Conservation (phyloP, 495 filamentous ascomycete genomes). For the Xylaria bambusicola region DNA sequence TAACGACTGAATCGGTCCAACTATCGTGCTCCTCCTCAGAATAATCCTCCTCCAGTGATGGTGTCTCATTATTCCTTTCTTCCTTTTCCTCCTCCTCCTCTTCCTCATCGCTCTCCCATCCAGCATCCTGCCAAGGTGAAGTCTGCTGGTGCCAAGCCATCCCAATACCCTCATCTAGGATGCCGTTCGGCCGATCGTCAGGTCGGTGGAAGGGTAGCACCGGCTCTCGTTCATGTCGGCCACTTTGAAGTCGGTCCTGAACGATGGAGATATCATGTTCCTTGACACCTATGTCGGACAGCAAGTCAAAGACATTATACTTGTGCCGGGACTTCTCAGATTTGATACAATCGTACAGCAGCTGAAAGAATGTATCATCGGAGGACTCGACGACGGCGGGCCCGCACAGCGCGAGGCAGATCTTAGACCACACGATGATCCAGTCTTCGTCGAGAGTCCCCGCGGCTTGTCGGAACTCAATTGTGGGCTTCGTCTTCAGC, state of each 20-base stretch:
- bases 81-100: no score
- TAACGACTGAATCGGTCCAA: no score
- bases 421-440: slow-evolving; percentile 7
- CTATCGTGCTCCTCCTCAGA: no score
- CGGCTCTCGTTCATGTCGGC: background rate
- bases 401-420: background rate
- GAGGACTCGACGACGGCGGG: background rate
- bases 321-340: background rate
- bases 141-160: background rate
- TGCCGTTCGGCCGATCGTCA: background rate
- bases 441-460: background rate
- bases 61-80: no score
- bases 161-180: background rate
- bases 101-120: no score
- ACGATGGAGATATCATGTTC: background rate
- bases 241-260: background rate
- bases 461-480: background rate
- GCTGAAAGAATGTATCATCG: slow-evolving; percentile 2
- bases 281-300: background rate
- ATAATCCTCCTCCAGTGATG: no score
- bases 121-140: no score
- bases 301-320: slow-evolving; percentile 13
- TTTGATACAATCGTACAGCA: background rate
- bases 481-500: background rate
- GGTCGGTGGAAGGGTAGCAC: background rate